Conservation (phyloP, 2,329 filamentous ascomycete genomes). For the Diaporthe sp. region DNA sequence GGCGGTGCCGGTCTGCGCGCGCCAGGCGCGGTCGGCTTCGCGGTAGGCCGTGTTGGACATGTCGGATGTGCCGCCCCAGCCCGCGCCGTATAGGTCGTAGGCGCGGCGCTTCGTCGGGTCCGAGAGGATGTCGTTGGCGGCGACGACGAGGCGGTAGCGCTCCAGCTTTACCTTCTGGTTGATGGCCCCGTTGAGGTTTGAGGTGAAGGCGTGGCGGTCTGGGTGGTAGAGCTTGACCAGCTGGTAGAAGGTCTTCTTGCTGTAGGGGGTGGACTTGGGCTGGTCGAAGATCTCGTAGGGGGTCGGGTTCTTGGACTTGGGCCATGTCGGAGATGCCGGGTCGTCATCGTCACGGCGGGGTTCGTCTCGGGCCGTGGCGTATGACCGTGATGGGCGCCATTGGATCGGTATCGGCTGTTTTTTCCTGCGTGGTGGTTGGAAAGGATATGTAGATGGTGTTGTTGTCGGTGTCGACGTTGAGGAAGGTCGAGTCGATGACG, state of each 20-base stretch:
- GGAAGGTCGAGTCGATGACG: constrained; percentile 43
- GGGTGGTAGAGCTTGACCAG: constrained; percentile 98
- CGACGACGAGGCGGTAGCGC: constrained; percentile 89
- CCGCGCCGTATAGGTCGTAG: constrained; percentile 86
- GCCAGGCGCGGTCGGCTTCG: constrained; percentile 63
- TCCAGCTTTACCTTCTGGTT: constrained; percentile 79
- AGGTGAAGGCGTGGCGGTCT: constrained; percentile 69
- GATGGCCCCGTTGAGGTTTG: constrained; percentile 59
- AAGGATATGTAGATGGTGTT: neutral
- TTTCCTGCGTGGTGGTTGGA: neutral
- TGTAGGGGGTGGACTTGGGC: constrained; percentile 74
- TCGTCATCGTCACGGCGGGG: neutral
- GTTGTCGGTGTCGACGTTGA: constrained; percentile 11
- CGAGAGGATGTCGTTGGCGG: constrained; percentile 89
- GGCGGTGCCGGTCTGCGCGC: constrained; percentile 61
- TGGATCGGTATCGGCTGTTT: neutral
- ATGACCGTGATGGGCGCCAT: constrained; percentile 39
- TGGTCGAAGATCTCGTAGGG: constrained; percentile 90
- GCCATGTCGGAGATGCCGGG: constrained; percentile 56
- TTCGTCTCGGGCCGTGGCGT: constrained; percentile 44
- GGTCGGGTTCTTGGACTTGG: constrained; percentile 70
- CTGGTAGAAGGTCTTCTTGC: constrained; percentile 87
- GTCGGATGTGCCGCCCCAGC: constrained; percentile 80
- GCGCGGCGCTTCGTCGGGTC: constrained; percentile 82
- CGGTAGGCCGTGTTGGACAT: constrained; percentile 54